A percentile compares a stretch with the other conserved stretches of the same genome.
phyloP scores from a whole-genome alignment of 2,329 filamentous ascomycete species.

The Whalleya microplaca region DNA sequence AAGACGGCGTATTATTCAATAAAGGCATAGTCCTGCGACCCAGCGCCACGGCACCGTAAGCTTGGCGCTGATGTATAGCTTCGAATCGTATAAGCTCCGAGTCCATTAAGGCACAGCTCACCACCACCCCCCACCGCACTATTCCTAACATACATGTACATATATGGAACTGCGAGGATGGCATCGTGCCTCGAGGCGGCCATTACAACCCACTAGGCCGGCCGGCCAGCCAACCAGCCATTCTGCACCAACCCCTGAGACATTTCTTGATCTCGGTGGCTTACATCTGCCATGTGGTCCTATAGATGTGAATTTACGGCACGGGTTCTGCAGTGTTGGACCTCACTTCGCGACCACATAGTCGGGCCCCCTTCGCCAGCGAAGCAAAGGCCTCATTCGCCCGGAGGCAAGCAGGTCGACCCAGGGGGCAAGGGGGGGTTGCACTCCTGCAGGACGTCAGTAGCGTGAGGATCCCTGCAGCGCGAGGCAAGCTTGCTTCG shows the following conservation, averaged over 20 bases:
- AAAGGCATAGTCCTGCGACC: slow-evolving; percentile 12
- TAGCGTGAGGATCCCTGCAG: not conserved
- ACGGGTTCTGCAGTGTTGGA: not conserved
- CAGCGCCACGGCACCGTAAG: slow-evolving; percentile 14
- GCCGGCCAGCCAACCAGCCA: too few species aligned
- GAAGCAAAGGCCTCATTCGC: not conserved
- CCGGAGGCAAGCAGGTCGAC: not conserved
- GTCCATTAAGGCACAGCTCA: slow-evolving; percentile 2
- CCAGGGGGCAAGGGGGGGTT: too few species aligned
- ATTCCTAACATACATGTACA: not conserved
- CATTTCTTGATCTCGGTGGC: not conserved
- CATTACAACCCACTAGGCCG: too few species aligned
- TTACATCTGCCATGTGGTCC: not conserved
- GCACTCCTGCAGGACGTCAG: not conserved
- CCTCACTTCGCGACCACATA: not conserved
- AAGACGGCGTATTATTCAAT: slow-evolving; percentile 1
- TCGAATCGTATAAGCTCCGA: slow-evolving; percentile 5
- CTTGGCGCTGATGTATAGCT: slow-evolving; percentile 4
- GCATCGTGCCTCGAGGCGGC: not conserved
- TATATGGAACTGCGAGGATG: not conserved
- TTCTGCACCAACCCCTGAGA: not conserved
- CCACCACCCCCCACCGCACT: slow-evolving; percentile 3
- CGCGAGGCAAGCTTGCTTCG: not conserved
- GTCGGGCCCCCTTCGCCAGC: too few species aligned
- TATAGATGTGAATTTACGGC: not conserved